A percentile compares a stretch with the other conserved stretches of the same genome.
Conservation (phyloP, 225 moss, liverwort and hornwort species). For the Pseudisothecium myosuroides region DNA sequence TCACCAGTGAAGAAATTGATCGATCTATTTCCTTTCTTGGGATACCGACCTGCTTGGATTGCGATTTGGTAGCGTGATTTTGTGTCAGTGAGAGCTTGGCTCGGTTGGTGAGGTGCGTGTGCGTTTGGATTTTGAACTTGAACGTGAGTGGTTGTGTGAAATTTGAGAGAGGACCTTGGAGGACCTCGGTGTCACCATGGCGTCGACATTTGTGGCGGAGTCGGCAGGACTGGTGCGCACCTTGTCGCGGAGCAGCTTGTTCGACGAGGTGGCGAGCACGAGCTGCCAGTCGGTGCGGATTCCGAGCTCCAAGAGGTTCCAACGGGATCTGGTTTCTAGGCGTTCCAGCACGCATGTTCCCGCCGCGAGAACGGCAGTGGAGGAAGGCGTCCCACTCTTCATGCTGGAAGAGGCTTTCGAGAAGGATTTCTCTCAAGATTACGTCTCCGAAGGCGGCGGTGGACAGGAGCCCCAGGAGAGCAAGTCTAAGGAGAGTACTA, state of each 20-base stretch:
- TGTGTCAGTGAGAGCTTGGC: neutral
- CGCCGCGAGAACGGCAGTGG: constrained; percentile 10
- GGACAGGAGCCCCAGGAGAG: neutral
- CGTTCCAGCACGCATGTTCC: neutral
- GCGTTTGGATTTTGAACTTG: neutral
- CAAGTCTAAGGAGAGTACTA: neutral
- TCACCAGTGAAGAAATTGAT: neutral
- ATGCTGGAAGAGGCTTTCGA: constrained; percentile 31
- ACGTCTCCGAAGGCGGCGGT: neutral
- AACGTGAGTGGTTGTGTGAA: neutral
- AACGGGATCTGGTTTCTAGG: neutral
- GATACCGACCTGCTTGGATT: neutral
- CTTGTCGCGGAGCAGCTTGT: neutral
- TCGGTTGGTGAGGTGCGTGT: neutral
- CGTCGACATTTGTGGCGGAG: neutral
- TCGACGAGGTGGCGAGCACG: constrained; percentile 1
- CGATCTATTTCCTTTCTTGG: too few relatives aligned
- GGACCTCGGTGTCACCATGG: neutral
- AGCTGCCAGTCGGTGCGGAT: neutral
- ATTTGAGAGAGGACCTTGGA: neutral
- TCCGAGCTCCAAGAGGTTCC: neutral
- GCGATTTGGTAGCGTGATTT: neutral
- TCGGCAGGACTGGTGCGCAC: neutral
- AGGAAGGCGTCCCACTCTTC: constrained; percentile 18
- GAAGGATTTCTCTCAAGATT: neutral